A percentile compares a stretch with the other conserved stretches of the same genome.
Evolutionary conservation across 371 early-diverging fungal genomes (phyloP).

Genomic region (Mucor indicus): DNA sequence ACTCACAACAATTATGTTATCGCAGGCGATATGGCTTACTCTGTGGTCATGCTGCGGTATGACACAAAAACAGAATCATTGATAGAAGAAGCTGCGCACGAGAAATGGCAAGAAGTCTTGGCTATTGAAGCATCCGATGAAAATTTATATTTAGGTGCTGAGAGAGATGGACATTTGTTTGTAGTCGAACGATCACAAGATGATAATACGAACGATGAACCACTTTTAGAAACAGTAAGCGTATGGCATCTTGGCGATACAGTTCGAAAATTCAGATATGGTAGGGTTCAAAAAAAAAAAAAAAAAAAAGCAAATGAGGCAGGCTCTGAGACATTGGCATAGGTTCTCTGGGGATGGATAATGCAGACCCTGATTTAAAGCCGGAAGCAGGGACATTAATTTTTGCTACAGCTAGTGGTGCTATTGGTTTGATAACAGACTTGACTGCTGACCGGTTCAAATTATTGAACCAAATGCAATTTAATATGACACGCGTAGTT

Average conservation of each 20-base stretch:
- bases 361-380: conserved; percentile 56
- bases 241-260: conserved; percentile 84
- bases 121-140: conserved; percentile 60
- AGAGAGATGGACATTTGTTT: conserved; percentile 64
- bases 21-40: conserved; percentile 36
- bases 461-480: conserved; percentile 70
- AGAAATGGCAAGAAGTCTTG: conserved; percentile 61
- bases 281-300: too few relatives aligned
- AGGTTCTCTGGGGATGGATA: conserved; percentile 75
- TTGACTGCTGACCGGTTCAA: conserved; percentile 61
- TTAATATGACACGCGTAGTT: conserved; percentile 61
- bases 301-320: too few relatives aligned
- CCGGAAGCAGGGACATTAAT: conserved; percentile 49
- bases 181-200: conserved; percentile 52
- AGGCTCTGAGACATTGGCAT: not conserved
- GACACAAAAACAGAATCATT: conserved; percentile 55
- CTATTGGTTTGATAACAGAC: conserved; percentile 77
- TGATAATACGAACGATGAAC: conserved; percentile 44
- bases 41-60: conserved; percentile 35
- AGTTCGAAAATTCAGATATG: conserved; percentile 75
- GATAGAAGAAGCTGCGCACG: conserved; percentile 67
- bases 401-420: conserved; percentile 79
- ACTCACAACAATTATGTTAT: conserved; percentile 23
- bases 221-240: conserved; percentile 62
- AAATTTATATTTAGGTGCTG: conserved; percentile 62